phyloP scores from a whole-genome alignment of 306 rosid species.

The Prunus armeniaca region DNA sequence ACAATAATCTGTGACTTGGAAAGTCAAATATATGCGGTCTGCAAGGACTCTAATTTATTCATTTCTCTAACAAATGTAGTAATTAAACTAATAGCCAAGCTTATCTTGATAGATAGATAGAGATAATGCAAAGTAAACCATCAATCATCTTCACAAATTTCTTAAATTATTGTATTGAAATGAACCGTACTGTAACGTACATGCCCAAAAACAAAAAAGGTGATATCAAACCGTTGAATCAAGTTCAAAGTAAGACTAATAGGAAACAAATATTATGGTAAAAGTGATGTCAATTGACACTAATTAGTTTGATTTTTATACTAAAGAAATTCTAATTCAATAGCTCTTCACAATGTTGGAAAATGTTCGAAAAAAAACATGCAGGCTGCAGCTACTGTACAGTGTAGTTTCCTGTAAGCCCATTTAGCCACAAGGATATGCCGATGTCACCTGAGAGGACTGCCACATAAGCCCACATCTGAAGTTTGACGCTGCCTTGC shows the following conservation, averaged over 20 bases:
- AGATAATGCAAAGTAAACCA: neutral
- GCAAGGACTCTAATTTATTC: neutral
- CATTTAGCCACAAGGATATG: constrained; percentile 49
- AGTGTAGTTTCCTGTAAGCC: constrained; percentile 22
- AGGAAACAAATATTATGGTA: no score
- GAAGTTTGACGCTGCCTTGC: constrained; percentile 30
- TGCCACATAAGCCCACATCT: constrained; percentile 20
- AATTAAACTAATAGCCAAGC: no score
- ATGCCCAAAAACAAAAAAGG: no score
- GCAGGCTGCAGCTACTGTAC: neutral
- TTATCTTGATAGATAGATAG: neutral
- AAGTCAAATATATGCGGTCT: neutral
- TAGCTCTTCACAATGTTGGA: no score
- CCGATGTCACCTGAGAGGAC: constrained; percentile 44
- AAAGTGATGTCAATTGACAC: no score
- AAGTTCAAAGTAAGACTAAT: no score
- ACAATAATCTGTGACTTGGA: neutral
- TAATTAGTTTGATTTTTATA: no score
- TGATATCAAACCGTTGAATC: no score
- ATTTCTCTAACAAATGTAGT: neutral
- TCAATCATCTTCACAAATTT: neutral
- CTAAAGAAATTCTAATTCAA: no score
- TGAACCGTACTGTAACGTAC: no score
- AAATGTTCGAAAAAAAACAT: no score
- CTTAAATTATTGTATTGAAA: neutral